Conservation (phyloP, 371 early-diverging fungal genomes). For the Actinomortierella ambigua region DNA sequence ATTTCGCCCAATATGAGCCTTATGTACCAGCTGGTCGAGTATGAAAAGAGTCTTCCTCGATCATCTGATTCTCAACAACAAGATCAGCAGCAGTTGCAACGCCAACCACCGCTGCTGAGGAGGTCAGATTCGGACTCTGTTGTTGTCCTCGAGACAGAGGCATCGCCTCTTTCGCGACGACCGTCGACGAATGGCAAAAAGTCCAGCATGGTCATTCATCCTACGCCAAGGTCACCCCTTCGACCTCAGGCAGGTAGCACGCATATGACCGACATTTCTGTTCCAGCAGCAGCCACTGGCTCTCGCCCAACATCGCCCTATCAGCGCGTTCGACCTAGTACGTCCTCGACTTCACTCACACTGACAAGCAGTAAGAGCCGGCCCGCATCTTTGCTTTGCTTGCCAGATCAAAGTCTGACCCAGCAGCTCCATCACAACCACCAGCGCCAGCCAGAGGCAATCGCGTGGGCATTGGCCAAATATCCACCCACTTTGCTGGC, state of each 20-base stretch:
- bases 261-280: conserved; percentile 14
- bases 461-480: conserved; percentile 5
- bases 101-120: conserved; percentile 5
- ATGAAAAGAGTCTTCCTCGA: conserved; percentile 53
- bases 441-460: neutral
- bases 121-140: neutral
- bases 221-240: conserved; percentile 2
- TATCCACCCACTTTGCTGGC: neutral
- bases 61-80: neutral
- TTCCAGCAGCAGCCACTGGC: neutral
- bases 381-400: too few relatives aligned
- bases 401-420: too few relatives aligned
- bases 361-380: too few relatives aligned
- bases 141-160: neutral
- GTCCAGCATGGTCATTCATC: conserved; percentile 10
- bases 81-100: neutral
- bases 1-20: conserved; percentile 85
- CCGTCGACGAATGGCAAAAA: conserved; percentile 5
- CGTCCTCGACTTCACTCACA: too few relatives aligned
- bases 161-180: conserved; percentile 8
- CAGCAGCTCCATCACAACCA: too few relatives aligned
- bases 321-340: too few relatives aligned
- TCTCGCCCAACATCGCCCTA: too few relatives aligned
- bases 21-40: conserved; percentile 80
- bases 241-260: conserved; percentile 10